These are phyloP conservation scores for Moniliophthora roreri DNA, from an alignment of 1,284 basidiomycete genomes.

Conservation along the genomic window DNA sequence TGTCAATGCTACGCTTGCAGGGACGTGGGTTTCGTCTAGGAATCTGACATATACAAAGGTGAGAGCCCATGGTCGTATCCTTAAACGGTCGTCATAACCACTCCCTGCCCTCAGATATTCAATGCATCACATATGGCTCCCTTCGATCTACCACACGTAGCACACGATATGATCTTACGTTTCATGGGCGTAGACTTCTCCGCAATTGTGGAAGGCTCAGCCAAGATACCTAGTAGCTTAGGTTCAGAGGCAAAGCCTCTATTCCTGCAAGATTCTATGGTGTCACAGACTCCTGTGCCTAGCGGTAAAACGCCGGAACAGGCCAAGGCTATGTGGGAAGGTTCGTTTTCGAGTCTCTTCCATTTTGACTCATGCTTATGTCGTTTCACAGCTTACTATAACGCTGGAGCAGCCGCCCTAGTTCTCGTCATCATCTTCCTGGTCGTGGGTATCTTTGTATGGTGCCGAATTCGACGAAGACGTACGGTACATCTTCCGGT, in stretches of 20 bases:
- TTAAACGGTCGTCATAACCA: not conserved
- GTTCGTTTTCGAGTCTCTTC: slow-evolving; percentile 36
- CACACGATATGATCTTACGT: slow-evolving; percentile 98
- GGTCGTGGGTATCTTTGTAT: slow-evolving; percentile 72
- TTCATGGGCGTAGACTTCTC: slow-evolving; percentile 92
- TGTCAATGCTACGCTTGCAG: slow-evolving; percentile 77
- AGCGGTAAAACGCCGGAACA: slow-evolving; percentile 64
- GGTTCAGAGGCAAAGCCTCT: slow-evolving; percentile 67
- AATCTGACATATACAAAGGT: slow-evolving; percentile 95
- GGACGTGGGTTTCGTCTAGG: slow-evolving; percentile 87
- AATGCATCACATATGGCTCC: slow-evolving; percentile 96
- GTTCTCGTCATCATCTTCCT: slow-evolving; percentile 76
- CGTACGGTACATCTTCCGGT: slow-evolving; percentile 41
- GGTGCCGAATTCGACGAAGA: slow-evolving; percentile 64
- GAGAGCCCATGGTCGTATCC: slow-evolving; percentile 11
- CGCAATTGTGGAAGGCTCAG: slow-evolving; percentile 73
- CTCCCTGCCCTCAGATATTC: slow-evolving; percentile 54
- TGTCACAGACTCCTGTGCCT: slow-evolving; percentile 33
- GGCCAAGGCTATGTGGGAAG: slow-evolving; percentile 84
- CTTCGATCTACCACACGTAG: slow-evolving; percentile 84
- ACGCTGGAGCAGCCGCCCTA: slow-evolving; percentile 84
- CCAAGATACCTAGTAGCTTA: slow-evolving; percentile 73
- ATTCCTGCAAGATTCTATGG: slow-evolving; percentile 45
- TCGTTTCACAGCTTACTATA: slow-evolving; percentile 74
- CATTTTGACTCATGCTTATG: not conserved